These are phyloP conservation scores for Talaromyces wortmannii DNA, from an alignment of 495 filamentous ascomycete species.

Conservation along the genomic window DNA sequence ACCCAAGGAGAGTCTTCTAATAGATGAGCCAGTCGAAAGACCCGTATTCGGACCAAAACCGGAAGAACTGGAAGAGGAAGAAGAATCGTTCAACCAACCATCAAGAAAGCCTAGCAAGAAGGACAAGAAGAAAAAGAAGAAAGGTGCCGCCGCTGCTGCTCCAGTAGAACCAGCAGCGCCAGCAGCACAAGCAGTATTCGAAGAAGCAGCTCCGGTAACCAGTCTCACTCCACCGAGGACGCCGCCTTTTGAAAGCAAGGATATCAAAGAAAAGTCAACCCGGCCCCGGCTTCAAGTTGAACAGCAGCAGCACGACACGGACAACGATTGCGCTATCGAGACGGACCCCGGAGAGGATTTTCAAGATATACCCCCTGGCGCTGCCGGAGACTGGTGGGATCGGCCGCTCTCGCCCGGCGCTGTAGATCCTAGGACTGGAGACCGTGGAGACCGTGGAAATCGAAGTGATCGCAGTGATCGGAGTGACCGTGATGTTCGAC, in stretches of 20 bases:
- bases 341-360: slow-evolving; percentile 3
- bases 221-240: slow-evolving; percentile 36
- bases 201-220: background rate
- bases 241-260: slow-evolving; percentile 17
- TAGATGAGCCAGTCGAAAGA: background rate
- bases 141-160: background rate
- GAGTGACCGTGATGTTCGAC: no score
- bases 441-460: background rate
- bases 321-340: slow-evolving; percentile 6
- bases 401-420: slow-evolving; percentile 1
- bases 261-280: background rate
- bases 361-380: background rate
- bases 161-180: no score
- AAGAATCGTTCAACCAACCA: background rate
- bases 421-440: slow-evolving; percentile 4
- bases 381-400: slow-evolving; percentile 2
- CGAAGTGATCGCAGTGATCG: no score
- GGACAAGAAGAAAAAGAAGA: slow-evolving; percentile 16
- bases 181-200: background rate
- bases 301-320: background rate
- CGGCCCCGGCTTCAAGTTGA: background rate
- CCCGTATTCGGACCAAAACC: background rate
- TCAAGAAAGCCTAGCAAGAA: slow-evolving; percentile 16
- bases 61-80: background rate
- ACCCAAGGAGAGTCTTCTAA: background rate